Evolutionary conservation across 2,329 filamentous ascomycete genomes (phyloP), one percentile per base, ranked within the genome.

Genomic region (Penicillium griseofulvum): DNA sequence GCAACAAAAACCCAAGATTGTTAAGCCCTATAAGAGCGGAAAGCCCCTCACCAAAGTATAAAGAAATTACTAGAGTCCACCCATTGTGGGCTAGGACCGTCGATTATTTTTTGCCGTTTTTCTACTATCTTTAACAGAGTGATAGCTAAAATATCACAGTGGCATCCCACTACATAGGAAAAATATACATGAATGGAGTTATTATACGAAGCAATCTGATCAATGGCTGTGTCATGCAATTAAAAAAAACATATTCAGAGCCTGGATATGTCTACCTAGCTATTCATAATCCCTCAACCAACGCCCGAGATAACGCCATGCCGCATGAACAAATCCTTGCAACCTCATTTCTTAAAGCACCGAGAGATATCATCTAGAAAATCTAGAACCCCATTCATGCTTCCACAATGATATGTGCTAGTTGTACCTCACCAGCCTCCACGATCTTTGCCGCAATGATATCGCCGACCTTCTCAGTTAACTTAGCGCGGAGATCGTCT

Each of bases 391-490:
- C 16, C 16, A 29, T 29, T 53, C 64, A 70, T 17, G 65, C 58
- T 34, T 64, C 68, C 45, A 78, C 56, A 56, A 79, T 69, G 6
- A 70, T 67, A 60, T 71, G 72, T 26, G 71, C 75, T 55, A 79
- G 58, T 45, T 70, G 69, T 16, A 73, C 66, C 47, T 77, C 71
- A 9, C 74, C 72, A 34, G 69, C 65, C 39, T 78, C 76, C 34
- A 70, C 68, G 42, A 80, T 75, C 56, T 68, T 72, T 11, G 59
- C 58, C 5, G 74, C 76, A 48, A 79, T 63, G 19, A 78, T 62
- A 19, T 72, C 68, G 16, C 78, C 78, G 31, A 80, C 65, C 58
- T 74, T 76, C 16, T 69, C 72, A 26, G 53, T 60, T 37, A 80
- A 55, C 46, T 65, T 68, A n/a, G 65, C 64, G 26, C 68, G 72